Percentiles rank a stretch among this genome's conserved stretches.
Conservation (phyloP, 371 early-diverging fungal species). For the Mucor saturninus region DNA sequence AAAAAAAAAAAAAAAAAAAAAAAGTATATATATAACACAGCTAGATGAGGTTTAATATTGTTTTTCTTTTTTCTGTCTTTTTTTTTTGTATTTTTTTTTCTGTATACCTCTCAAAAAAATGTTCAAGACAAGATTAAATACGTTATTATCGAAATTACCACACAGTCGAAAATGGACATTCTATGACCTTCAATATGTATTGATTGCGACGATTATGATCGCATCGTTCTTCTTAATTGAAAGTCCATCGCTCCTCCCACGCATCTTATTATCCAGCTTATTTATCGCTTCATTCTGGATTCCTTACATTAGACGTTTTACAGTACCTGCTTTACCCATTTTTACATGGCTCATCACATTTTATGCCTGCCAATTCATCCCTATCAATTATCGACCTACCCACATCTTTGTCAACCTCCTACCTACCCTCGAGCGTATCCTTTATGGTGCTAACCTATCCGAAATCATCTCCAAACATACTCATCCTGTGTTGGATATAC, state of each 20-base stretch:
- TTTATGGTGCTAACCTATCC: conserved; percentile 71
- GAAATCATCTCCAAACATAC: conserved; percentile 64
- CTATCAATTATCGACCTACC: conserved; percentile 57
- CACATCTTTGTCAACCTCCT: conserved; percentile 71
- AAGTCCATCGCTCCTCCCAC: conserved; percentile 25
- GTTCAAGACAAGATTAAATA: conserved; percentile 4
- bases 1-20: not conserved
- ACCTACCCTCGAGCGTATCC: conserved; percentile 71
- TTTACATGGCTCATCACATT: conserved; percentile 69
- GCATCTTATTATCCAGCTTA: conserved; percentile 13
- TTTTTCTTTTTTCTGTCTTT: not conserved
- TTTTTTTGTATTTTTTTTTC: conserved; percentile 2
- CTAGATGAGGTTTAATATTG: conserved; percentile 1
- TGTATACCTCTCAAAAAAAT: not conserved
- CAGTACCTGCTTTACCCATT: conserved; percentile 62
- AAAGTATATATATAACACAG: not conserved
- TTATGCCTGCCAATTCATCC: conserved; percentile 69
- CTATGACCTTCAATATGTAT: conserved; percentile 28
- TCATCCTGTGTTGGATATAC: conserved; percentile 59
- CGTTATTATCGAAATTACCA: not conserved
- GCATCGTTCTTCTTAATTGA: conserved; percentile 34
- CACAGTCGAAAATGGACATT: conserved; percentile 14
- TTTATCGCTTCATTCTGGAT: conserved; percentile 30
- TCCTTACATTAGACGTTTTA: conserved; percentile 53
- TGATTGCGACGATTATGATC: conserved; percentile 24